Base-by-base conservation (phyloP, 2,329 filamentous ascomycete species). In the Xylariales sp. region DNA sequence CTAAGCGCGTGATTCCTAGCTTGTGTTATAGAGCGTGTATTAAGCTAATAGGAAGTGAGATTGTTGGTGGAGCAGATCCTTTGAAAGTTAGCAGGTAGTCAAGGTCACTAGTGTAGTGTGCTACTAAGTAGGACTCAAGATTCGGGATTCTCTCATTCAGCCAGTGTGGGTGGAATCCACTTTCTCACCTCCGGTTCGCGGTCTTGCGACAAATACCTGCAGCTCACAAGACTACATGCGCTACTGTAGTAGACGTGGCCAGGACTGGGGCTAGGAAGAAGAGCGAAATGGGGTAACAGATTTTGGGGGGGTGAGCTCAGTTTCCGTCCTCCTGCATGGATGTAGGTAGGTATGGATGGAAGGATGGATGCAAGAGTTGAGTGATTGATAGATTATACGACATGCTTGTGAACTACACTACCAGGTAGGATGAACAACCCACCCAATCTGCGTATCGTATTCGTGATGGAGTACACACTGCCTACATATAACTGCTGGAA, bases 131-230 rank as follows among this genome's bases (percentile, higher is more conserved):
- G 49, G 49, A 60, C 52, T 62, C 10, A 28, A 57, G 41, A 45
- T 46, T 59, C 28, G 18, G 49, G 54, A 50, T 46, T 54, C 30
- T 60, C 39, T 16, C 52, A 43, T 46, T 60, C 49, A 56, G 34
- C 57, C 49, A 41, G 50, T 57, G 61, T 64, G 61, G 55, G 65
- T 64, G 61, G 67, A 69, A 69, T 41, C 64, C 67, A 69, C 64
- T 50, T 62, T 41, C 56, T 69, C 32, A 64, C 67, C 61, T 67
- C 67, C 67, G 63, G 64, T 61, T 67, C 59, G 56, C 60, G 63
- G 60, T 56, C 58, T 67, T 45, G 64, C 64, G 39, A 67, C 60
- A 63, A 56, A 65, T 61, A 48, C 58, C 66, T 68, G 65, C 65
- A 68, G 54, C 62, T 63, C 60, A 43, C 59, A 67, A 56, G 64